phyloP scores from a whole-genome alignment of 108 stramenopile species.

The Cyclotella distinguenda region DNA sequence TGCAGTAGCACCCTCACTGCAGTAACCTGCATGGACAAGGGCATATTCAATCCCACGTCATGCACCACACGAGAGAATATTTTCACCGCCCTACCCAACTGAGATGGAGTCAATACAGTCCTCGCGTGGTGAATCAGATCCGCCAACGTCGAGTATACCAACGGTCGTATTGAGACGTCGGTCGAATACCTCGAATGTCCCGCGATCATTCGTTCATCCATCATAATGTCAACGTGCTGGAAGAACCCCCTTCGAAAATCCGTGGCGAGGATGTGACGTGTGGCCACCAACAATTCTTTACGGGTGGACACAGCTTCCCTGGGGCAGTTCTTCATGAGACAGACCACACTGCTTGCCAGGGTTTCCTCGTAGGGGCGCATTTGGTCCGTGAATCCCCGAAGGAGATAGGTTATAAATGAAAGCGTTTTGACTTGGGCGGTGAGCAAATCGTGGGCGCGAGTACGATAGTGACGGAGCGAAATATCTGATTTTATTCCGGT shows the following conservation, averaged over 20 bases:
- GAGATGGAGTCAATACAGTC: slow-evolving; percentile 66
- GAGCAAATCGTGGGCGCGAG: slow-evolving; percentile 63
- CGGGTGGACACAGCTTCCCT: slow-evolving; percentile 74
- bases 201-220: slow-evolving; percentile 85
- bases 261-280: slow-evolving; percentile 88
- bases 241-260: slow-evolving; percentile 90
- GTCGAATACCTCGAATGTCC: slow-evolving; percentile 29
- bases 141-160: slow-evolving; percentile 89
- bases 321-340: slow-evolving; percentile 84
- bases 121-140: slow-evolving; percentile 89
- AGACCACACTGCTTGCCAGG: slow-evolving; percentile 71
- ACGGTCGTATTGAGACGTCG: slow-evolving; percentile 64
- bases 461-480: slow-evolving; percentile 45
- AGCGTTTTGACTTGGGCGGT: slow-evolving; percentile 90
- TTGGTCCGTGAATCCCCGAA: slow-evolving; percentile 73
- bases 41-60: slow-evolving; percentile 72
- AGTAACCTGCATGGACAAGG: slow-evolving; percentile 83
- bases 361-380: slow-evolving; percentile 82
- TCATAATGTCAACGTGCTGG: slow-evolving; percentile 81
- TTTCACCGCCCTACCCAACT: slow-evolving; percentile 82
- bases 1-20: slow-evolving; percentile 86
- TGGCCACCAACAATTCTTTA: slow-evolving; percentile 88
- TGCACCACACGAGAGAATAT: slow-evolving; percentile 89
- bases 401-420: slow-evolving; percentile 88
- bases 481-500: not conserved